Conservation (phyloP, 108 stramenopile genomes). For the Pelagomonas calceolata region DNA sequence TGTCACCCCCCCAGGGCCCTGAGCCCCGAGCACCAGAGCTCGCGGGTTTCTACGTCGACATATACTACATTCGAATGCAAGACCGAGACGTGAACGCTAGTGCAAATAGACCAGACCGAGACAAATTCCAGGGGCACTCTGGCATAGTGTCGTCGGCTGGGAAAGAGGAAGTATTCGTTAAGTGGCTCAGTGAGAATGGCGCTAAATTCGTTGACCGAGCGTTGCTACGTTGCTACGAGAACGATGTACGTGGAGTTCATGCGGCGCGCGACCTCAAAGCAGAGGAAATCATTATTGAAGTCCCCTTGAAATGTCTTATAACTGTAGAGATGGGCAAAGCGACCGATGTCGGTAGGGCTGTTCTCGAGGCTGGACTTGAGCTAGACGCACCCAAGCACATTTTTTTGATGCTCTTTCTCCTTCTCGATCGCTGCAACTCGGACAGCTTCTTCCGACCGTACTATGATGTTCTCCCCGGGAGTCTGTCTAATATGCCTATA, state of each 20-base stretch:
- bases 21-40: no score
- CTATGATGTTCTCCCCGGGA: conserved; percentile 82
- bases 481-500: conserved; percentile 88
- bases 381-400: conserved; percentile 98
- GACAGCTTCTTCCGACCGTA: conserved; percentile 91
- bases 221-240: conserved; percentile 29
- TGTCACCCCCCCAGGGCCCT: no score
- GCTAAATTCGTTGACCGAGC: neutral
- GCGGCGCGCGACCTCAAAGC: conserved; percentile 61
- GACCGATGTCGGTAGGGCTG: conserved; percentile 34
- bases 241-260: conserved; percentile 94
- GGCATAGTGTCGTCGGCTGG: no score
- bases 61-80: no score
- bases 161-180: neutral
- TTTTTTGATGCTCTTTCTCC: conserved; percentile 88
- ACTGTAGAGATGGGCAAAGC: conserved; percentile 98
- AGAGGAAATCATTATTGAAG: conserved; percentile 66
- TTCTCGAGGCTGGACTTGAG: conserved; percentile 59
- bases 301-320: conserved; percentile 82
- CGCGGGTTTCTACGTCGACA: no score
- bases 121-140: no score
- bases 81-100: no score
- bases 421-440: conserved; percentile 71
- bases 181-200: neutral
- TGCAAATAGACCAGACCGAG: no score